A percentile compares a stretch with the other conserved stretches of the same genome.
Conservation (phyloP, 306 rosid genomes). For the Cercis canadensis region DNA sequence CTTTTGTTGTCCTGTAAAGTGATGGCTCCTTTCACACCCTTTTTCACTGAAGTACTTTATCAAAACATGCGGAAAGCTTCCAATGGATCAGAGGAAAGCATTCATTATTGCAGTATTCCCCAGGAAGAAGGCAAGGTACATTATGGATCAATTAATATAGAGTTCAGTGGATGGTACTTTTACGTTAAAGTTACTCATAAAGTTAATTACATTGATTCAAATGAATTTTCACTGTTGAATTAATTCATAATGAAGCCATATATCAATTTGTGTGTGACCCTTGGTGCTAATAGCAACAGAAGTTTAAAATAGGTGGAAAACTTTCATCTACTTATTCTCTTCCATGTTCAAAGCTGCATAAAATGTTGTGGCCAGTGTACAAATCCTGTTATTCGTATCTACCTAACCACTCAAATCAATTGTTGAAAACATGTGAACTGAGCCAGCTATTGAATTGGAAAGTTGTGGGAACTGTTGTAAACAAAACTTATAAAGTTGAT, state of each 20-base stretch:
- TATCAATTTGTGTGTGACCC: no score
- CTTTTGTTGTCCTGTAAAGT: conserved; percentile 92
- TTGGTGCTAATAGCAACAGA: no score
- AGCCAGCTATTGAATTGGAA: not conserved
- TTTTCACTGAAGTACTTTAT: conserved; percentile 91
- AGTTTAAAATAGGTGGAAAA: no score
- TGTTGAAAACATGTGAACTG: not conserved
- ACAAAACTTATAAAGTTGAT: no score
- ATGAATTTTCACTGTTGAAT: no score
- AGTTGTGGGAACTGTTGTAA: not conserved
- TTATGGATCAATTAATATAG: conserved; percentile 17
- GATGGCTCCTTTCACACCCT: conserved; percentile 98
- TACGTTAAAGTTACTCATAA: no score
- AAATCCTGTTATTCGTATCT: not conserved
- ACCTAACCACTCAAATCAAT: not conserved
- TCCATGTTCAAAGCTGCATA: not conserved
- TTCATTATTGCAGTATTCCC: conserved; percentile 89
- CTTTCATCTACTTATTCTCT: no score
- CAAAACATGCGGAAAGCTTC: conserved; percentile 88
- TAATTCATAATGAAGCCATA: no score
- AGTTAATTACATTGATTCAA: no score
- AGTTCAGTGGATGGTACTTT: not conserved
- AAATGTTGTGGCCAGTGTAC: not conserved
- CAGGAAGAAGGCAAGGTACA: conserved; percentile 80
- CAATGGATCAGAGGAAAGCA: conserved; percentile 75